A percentile compares a stretch with the other conserved stretches of the same genome.
phyloP scores from a whole-genome alignment of 1,284 basidiomycete species.

The Gomphus sp. region DNA sequence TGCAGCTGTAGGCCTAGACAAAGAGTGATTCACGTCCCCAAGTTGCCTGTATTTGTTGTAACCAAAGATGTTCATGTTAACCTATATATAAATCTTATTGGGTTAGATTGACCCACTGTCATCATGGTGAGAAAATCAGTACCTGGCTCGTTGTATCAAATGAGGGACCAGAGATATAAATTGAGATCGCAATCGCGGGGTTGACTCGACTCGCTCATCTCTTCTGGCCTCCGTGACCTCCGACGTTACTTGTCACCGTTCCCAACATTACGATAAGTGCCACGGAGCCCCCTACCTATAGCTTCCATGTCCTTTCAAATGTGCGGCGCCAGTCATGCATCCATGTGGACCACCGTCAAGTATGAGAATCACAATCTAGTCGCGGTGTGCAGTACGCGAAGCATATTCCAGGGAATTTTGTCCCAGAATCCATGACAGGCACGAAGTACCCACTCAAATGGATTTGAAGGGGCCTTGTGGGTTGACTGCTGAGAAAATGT shows the following conservation, averaged over 20 bases:
- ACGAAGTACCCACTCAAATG: background rate
- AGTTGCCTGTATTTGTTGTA: background rate
- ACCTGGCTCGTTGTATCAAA: too few relatives aligned
- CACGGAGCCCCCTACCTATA: background rate
- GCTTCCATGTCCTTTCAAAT: background rate
- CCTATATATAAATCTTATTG: background rate
- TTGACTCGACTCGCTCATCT: background rate
- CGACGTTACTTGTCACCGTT: background rate
- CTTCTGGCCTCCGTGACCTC: background rate
- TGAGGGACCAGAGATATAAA: too few relatives aligned
- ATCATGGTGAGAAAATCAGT: too few relatives aligned
- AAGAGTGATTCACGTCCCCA: background rate
- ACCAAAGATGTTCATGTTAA: background rate
- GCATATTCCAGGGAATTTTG: background rate
- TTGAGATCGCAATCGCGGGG: too few relatives aligned
- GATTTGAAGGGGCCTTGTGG: background rate
- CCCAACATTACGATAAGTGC: background rate
- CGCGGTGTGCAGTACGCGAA: background rate
- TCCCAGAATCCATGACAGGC: background rate
- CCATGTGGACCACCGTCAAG: background rate
- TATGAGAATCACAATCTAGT: background rate
- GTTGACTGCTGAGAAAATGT: background rate
- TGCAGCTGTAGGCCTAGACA: background rate
- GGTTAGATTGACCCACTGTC: background rate
- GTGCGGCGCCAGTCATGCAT: background rate